Base-by-base conservation (phyloP, 2,329 filamentous ascomycete species). In the Plenodomus tracheiphilus region DNA sequence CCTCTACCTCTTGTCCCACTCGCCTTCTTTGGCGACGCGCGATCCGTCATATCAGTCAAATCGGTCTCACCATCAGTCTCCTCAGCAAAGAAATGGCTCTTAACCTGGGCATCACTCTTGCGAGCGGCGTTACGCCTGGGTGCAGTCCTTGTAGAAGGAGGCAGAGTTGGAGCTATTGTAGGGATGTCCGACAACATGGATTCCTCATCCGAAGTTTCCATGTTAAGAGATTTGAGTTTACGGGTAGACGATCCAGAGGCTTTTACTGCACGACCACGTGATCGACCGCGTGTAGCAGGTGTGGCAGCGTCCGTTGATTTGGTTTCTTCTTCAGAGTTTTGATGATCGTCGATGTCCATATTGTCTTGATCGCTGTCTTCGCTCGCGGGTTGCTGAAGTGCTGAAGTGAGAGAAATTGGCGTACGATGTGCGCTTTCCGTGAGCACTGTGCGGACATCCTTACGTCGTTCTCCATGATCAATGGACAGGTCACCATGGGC, bases 381-480 rank as follows among this genome's bases (percentile, higher is more conserved):
- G n/a, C 36, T 39, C 1, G 16, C 21, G 1, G 56, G 47, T 18
- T 62, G 52, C 30, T 66, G 57, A 10, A 68, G 56, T 6, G 68
- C 59, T 1, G 71, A 64, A 11, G 66, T 63, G 1, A 75, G 61
- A 1, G 72, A 75, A 13, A 71, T 69, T 0, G 73, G 73, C 3
- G 59, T 67, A 40, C 60, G 65, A 40, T 63, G 54, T 4, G 54
- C 30, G 16, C 35, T 46, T 2, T 62, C 56, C 22, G 59, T 53
- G 2, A 43, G 32, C 7, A 44, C 13, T 11, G 25, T 49, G 13
- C 36, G 46, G 4, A 39, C 21, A 15, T 44, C 20, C 7, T 45
- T 35, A 18, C 46, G 35, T 32, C 60, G 44, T 10, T 71, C 64
- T n/a, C 62, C 66, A 17, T 65, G 54, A 38, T 73, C 67, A 43